Evolutionary conservation across 441 rosid genomes (phyloP).

Genomic region (Dalechampia spathulata): DNA sequence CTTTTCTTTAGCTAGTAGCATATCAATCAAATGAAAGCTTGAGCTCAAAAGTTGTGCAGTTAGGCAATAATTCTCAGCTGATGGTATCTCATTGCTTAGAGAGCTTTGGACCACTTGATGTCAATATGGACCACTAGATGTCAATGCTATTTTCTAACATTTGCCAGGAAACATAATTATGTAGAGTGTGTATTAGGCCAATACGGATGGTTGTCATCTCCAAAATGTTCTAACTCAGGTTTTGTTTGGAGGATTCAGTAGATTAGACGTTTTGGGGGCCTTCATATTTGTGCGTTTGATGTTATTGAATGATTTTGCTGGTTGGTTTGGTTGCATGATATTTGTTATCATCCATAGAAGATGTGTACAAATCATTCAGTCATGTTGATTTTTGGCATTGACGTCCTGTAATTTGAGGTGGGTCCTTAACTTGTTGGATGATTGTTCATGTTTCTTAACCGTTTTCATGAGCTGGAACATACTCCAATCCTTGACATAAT

Average conservation of each 20-base stretch:
- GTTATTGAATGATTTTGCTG: neutral
- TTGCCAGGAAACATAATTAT: neutral
- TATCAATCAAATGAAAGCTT: no score
- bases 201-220: neutral
- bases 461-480: neutral
- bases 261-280: slow-evolving; percentile 3
- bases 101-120: slow-evolving; percentile 4
- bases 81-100: neutral
- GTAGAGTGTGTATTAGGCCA: neutral
- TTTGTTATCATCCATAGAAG: neutral
- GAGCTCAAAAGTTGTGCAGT: neutral
- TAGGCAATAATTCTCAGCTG: neutral
- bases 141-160: neutral
- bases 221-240: neutral
- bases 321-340: neutral
- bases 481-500: neutral
- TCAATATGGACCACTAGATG: neutral
- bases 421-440: neutral
- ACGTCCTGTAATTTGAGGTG: neutral
- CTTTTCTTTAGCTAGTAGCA: no score
- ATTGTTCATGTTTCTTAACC: neutral
- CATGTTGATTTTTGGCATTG: neutral
- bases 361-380: neutral
- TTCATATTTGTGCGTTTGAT: neutral
- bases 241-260: neutral